phyloP scores from a whole-genome alignment of 805 yeast genomes.

The Barnettozyma sucrosica region DNA sequence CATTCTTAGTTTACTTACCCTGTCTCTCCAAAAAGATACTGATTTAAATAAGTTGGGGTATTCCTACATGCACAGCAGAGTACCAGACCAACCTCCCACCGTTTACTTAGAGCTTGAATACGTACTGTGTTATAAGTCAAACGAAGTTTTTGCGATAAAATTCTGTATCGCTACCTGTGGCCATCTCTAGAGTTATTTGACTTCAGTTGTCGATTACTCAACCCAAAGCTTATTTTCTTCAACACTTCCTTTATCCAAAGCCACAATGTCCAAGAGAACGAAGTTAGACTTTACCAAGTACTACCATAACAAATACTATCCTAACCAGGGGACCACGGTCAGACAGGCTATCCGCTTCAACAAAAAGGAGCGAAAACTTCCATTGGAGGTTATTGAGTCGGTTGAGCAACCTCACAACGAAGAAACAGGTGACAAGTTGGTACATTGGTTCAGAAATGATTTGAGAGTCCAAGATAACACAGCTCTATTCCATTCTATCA shows the following conservation, averaged over 20 bases:
- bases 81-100: too few relatives aligned
- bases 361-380: slow-evolving; percentile 6
- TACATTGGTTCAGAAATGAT: slow-evolving; percentile 46
- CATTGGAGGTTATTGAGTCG: slow-evolving; percentile 9
- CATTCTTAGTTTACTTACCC: too few relatives aligned
- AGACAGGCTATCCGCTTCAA: slow-evolving; percentile 13
- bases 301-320: slow-evolving; percentile 9
- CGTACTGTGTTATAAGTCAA: too few relatives aligned
- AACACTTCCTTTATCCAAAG: not conserved
- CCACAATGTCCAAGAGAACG: slow-evolving; percentile 12
- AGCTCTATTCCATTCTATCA: slow-evolving; percentile 33
- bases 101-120: too few relatives aligned
- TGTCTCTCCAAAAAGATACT: too few relatives aligned
- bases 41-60: too few relatives aligned
- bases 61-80: too few relatives aligned
- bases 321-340: not conserved
- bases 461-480: slow-evolving; percentile 40
- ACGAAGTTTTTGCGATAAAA: too few relatives aligned
- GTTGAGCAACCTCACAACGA: not conserved
- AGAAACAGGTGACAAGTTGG: slow-evolving; percentile 17
- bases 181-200: not conserved
- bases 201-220: not conserved
- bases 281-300: slow-evolving; percentile 17
- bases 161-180: too few relatives aligned
- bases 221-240: not conserved